phyloP scores from a whole-genome alignment of 129 eudicot species.

The Kitagawia praeruptora region DNA sequence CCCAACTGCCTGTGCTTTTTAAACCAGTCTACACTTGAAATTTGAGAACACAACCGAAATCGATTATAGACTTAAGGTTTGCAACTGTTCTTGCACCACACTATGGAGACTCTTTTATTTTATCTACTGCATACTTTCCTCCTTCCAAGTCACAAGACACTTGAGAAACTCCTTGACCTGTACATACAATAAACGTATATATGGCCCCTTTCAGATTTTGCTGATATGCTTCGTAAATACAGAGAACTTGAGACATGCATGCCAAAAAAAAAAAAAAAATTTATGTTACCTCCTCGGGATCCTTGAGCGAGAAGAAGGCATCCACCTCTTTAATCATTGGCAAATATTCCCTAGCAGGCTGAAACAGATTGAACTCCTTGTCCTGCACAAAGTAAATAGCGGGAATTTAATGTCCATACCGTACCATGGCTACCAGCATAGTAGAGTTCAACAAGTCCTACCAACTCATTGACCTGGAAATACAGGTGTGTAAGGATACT shows the following conservation, averaged over 20 bases:
- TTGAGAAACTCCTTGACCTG: background rate
- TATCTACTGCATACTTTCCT: background rate
- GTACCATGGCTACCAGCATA: conserved; percentile 94
- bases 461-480: conserved; percentile 64
- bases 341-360: conserved; percentile 83
- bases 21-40: too few species aligned
- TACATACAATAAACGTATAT: background rate
- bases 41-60: background rate
- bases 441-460: conserved; percentile 66
- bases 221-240: background rate
- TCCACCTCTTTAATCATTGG: conserved; percentile 79
- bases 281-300: conserved; percentile 48
- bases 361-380: conserved; percentile 64
- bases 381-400: conserved; percentile 55
- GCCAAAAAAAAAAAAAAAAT: background rate
- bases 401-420: conserved; percentile 89
- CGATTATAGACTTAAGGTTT: too few species aligned
- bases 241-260: background rate
- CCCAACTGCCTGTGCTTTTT: too few species aligned
- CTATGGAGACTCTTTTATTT: background rate
- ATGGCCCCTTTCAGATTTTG: background rate
- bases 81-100: background rate
- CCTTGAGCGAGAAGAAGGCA: conserved; percentile 48
- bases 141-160: background rate
- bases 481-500: background rate